Percentiles rank a stretch among this genome's conserved stretches.
Conservation (phyloP, 179 eudicot species). For the Beta lomatogona region DNA sequence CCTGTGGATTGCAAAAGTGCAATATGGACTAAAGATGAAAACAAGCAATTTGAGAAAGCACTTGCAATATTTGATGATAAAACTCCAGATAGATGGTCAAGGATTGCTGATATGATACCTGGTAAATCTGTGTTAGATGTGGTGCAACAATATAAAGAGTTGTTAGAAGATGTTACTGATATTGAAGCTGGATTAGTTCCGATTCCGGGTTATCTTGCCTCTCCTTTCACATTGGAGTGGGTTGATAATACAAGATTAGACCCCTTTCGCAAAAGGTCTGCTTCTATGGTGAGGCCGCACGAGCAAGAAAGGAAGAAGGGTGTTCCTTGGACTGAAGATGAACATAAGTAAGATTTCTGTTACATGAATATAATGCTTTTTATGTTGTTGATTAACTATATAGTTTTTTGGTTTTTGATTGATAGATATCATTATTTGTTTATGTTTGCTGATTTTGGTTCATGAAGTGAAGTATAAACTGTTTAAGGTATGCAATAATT, state of each 20-base stretch:
- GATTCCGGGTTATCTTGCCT: conserved; percentile 64
- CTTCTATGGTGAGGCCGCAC: conserved; percentile 37
- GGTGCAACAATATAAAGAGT: conserved; percentile 54
- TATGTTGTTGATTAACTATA: no score
- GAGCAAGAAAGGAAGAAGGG: conserved; percentile 93
- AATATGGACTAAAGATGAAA: conserved; percentile 85
- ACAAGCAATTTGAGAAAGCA: conserved; percentile 83
- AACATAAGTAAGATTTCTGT: conserved; percentile 63
- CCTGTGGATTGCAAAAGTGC: conserved; percentile 37
- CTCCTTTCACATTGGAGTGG: conserved; percentile 68
- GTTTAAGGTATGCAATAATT: no score
- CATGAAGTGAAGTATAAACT: no score
- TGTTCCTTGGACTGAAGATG: conserved; percentile 95
- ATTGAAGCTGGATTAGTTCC: conserved; percentile 91
- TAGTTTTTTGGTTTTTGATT: no score
- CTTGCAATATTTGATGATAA: conserved; percentile 67
- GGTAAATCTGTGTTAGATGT: conserved; percentile 80
- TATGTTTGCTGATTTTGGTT: background rate
- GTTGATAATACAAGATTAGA: conserved; percentile 43
- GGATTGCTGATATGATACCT: conserved; percentile 73
- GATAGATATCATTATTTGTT: background rate
- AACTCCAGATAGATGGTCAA: conserved; percentile 73
- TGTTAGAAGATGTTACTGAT: conserved; percentile 72
- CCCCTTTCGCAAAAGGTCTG: conserved; percentile 46
- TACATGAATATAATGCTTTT: background rate